Conservation (phyloP, 805 yeast genomes). For the Lipomyces chichibuensis region DNA sequence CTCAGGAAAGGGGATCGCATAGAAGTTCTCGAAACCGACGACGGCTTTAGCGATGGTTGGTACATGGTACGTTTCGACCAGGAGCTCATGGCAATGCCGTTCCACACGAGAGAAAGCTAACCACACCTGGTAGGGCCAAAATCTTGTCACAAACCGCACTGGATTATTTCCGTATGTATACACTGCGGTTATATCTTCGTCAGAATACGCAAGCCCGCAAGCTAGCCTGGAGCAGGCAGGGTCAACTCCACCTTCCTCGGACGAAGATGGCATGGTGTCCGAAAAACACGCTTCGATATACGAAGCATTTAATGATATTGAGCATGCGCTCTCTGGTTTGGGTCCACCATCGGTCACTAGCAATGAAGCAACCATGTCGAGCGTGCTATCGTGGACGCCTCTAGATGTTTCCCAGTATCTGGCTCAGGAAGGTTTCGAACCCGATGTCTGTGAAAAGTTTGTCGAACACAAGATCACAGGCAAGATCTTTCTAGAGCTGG, state of each 20-base stretch:
- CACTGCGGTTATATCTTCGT: slow-evolving; percentile 53
- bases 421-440: slow-evolving; percentile 70
- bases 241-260: neutral
- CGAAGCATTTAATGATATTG: slow-evolving; percentile 44
- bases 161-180: slow-evolving; percentile 92
- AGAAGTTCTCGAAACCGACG: slow-evolving; percentile 89
- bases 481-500: slow-evolving; percentile 78
- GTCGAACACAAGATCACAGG: slow-evolving; percentile 89
- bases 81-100: slow-evolving; percentile 7
- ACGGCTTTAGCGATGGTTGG: slow-evolving; percentile 97
- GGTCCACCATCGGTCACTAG: slow-evolving; percentile 24
- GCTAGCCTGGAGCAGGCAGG: neutral
- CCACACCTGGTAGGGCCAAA: slow-evolving; percentile 57
- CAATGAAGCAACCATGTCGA: slow-evolving; percentile 13
- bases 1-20: slow-evolving; percentile 81
- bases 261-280: slow-evolving; percentile 3
- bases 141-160: slow-evolving; percentile 67
- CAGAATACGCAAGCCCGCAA: neutral
- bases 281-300: slow-evolving; percentile 26
- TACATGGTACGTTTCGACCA: slow-evolving; percentile 56
- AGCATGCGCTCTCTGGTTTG: slow-evolving; percentile 46
- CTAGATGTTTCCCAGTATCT: slow-evolving; percentile 82
- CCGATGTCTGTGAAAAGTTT: slow-evolving; percentile 74
- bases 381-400: slow-evolving; percentile 69
- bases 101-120: neutral